Base-by-base conservation (phyloP, 352 stramenopile genomes). In the Globisporangium solare region DNA sequence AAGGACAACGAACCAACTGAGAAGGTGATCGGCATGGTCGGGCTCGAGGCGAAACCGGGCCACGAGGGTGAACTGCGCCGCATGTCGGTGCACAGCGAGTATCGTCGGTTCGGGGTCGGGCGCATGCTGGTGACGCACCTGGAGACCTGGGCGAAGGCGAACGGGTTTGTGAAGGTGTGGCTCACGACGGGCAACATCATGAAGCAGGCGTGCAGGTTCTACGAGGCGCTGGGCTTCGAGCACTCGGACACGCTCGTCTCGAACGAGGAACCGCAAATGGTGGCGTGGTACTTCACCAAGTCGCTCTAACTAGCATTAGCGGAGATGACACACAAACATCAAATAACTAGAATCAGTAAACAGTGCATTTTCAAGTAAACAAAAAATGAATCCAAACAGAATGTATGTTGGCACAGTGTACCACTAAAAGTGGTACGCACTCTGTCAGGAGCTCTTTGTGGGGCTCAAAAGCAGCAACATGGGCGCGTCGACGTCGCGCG, bases 401-500 rank as follows among this genome's bases (percentile, higher is more conserved):
- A 35, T 35, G 27, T 35, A 35, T 35, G 27, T 35, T 7, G 27
- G 27, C 7, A 35, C 27, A 35, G 27, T 35, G 27, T 35, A 35
- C 27, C 27, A 35, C 27, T 35, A 1, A 3, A 7, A 35, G 5
- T 35, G 27, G 27, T 35, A 35, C 27, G n/a, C n/a, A 35, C 27
- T 35, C 24, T 35, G 27, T 35, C 27, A 1, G 6, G 4, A 35
- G 27, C 27, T 35, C 27, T 11, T 35, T 35, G 4, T 8, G 27
- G 10, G 4, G 6, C 27, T 0, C 27, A 35, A 39, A 52, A 13
- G 41, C 2, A 17, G n/a, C n/a, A 49, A 13, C 4, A 83, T 83
- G 73, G 73, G 73, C 21, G 73, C 64, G 4, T 61, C 71, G 14
- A 58, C 45, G 24, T 82, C 69, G 43, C 71, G 66, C 37, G 74